These are phyloP conservation scores for Ceratobasidium sp. DNA, from an alignment of 1,284 basidiomycete species.

Conservation along the genomic window DNA sequence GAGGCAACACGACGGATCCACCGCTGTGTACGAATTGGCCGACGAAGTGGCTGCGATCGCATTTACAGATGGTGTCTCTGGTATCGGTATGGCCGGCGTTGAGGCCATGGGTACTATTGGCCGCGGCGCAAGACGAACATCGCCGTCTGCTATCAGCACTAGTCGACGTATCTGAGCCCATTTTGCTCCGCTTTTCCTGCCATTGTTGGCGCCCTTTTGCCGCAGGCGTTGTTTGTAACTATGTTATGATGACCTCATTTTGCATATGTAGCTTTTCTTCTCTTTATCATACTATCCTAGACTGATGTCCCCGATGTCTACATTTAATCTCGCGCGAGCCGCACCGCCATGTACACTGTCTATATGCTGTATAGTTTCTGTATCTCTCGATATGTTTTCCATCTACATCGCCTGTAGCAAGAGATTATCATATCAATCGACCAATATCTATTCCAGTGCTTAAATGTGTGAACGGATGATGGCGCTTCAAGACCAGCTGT, in stretches of 20 bases:
- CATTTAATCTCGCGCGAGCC: slow-evolving; percentile 25
- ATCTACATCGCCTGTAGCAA: slow-evolving; percentile 13
- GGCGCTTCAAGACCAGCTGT: slow-evolving; percentile 4
- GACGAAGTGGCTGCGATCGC: slow-evolving; percentile 29
- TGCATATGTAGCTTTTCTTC: slow-evolving; percentile 28
- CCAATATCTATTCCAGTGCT: slow-evolving; percentile 12
- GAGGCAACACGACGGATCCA: slow-evolving; percentile 18
- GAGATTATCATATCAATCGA: slow-evolving; percentile 7
- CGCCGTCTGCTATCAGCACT: neutral
- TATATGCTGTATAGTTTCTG: slow-evolving; percentile 34
- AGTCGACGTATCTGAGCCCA: neutral
- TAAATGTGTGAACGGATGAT: neutral
- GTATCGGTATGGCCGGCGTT: slow-evolving; percentile 15
- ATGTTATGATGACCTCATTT: slow-evolving; percentile 35
- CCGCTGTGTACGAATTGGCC: slow-evolving; percentile 15
- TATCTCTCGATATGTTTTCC: slow-evolving; percentile 23
- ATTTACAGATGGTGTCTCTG: neutral
- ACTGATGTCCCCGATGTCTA: neutral
- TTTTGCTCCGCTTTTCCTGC: slow-evolving; percentile 11
- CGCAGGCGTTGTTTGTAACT: slow-evolving; percentile 15
- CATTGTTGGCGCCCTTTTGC: slow-evolving; percentile 24
- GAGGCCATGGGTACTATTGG: slow-evolving; percentile 14
- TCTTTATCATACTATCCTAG: neutral
- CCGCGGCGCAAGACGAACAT: neutral
- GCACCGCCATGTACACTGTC: slow-evolving; percentile 7